Percentiles rank a stretch among this genome's conserved stretches.
phyloP scores from a whole-genome alignment of 164 flowering plant species.

The Tetrastigma voinierianum region DNA sequence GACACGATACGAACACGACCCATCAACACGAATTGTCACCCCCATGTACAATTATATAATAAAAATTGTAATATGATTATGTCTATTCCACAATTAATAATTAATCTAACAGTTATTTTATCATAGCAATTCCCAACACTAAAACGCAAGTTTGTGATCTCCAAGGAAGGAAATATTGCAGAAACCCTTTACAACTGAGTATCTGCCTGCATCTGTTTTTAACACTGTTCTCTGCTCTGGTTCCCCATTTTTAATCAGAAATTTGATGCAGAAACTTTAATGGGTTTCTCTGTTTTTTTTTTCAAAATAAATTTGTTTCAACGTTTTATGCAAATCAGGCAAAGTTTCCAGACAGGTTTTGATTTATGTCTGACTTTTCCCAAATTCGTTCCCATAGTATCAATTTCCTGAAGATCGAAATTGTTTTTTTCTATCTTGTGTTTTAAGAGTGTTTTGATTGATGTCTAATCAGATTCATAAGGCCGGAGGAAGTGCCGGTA shows the following conservation, averaged over 20 bases:
- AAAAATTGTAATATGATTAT: no score
- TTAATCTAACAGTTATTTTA: no score
- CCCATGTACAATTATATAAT: no score
- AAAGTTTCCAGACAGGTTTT: conserved; percentile 2
- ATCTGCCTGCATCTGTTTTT: not conserved
- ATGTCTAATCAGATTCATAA: conserved; percentile 52
- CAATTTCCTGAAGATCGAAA: no score
- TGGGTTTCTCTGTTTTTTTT: not conserved
- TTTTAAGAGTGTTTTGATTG: not conserved
- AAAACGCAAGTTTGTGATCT: conserved; percentile 95
- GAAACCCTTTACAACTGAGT: conserved; percentile 90
- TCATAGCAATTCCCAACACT: no score
- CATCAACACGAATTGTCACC: no score
- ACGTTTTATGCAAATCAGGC: not conserved
- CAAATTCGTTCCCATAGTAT: no score
- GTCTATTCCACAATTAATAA: no score
- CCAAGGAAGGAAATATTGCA: conserved; percentile 78
- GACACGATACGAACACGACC: no score
- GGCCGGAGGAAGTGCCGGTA: conserved; percentile 87
- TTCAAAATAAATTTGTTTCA: not conserved
- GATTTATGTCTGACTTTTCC: conserved; percentile 2
- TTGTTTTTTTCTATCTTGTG: not conserved
- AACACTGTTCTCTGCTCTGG: not conserved
- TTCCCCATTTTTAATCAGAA: not conserved
- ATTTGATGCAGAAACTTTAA: conserved; percentile 6